Evolutionary conservation across 306 rosid species (phyloP), one percentile per base, ranked within the genome.

Genomic region (Notholithocarpus densiflorus): DNA sequence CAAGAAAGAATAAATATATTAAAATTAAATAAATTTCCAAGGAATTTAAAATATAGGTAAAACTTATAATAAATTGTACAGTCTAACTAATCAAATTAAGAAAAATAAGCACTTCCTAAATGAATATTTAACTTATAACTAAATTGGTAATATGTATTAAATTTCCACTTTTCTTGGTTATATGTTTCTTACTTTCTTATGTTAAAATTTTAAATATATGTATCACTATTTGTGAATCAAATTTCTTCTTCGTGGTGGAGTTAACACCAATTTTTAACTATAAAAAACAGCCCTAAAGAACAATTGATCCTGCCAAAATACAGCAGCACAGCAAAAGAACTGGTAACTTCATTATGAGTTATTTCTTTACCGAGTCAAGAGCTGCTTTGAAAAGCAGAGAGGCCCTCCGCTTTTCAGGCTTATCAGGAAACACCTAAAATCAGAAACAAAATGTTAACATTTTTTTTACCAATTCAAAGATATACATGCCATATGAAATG

Each of bases 341-440:
- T 19, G 74, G 74, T 64, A 81, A 73, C 59, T 40, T 80, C 77
- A 79, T 15, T 32, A 48, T 65, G 71, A 75, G 81, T 57, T 69
- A 74, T 15, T 55, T 81, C 60, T 61, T 85, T 92, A 92, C 98
- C 57, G 92, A 88, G 86, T 94, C 98, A n/a, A 94, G 40, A 57
- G 97, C 98, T 61, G 94, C 75, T 86, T 87, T 91, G 86, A 94
- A 94, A 77, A 92, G 80, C 85, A 89, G 66, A 74, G 89, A 85
- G 76, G 98, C 97, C 87, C 95, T 87, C 31, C 93, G 91, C 80
- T 88, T 91, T 81, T 94, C 97, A 57, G 97, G 97, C 79, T 88
- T 92, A 82, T 94, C 98, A 52, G 98, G 97, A 83, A 94, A 94
- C 71, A 94, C 97, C 98, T 92, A 81, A 84, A 87, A 56, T 76